phyloP scores from a whole-genome alignment of 1,284 basidiomycete species.

The Ustilago hordei region DNA sequence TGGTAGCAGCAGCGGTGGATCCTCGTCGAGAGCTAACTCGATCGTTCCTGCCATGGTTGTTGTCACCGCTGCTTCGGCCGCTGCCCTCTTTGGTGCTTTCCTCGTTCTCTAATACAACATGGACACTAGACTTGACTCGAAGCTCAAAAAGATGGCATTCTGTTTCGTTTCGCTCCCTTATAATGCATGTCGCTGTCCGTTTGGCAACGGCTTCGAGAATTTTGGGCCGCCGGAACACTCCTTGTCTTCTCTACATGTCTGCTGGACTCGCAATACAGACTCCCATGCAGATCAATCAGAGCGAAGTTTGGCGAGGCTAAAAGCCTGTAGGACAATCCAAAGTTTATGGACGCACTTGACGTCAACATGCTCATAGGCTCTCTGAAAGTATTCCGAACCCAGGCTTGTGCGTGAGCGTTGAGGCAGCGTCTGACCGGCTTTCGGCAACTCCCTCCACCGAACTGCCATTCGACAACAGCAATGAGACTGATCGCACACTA shows the following conservation, averaged over 20 bases:
- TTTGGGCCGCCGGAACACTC: not conserved
- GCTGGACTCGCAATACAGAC: not conserved
- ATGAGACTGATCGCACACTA: too few relatives aligned
- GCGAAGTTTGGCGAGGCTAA: too few relatives aligned
- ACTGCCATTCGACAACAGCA: too few relatives aligned
- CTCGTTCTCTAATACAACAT: constrained; percentile 19
- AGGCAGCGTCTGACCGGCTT: too few relatives aligned
- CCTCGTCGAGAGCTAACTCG: constrained; percentile 22
- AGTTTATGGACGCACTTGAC: too few relatives aligned
- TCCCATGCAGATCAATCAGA: too few relatives aligned
- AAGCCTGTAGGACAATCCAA: too few relatives aligned
- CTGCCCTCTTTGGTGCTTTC: constrained; percentile 22
- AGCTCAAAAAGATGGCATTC: not conserved
- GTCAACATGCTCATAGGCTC: too few relatives aligned
- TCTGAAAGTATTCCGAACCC: too few relatives aligned
- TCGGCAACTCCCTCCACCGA: too few relatives aligned
- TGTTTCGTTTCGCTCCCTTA: not conserved
- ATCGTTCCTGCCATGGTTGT: constrained; percentile 10
- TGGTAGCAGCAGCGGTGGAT: constrained; percentile 25
- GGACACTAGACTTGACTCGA: not conserved
- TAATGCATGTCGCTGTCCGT: not conserved
- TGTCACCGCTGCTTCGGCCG: not conserved
- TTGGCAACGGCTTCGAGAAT: not conserved
- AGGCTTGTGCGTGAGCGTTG: too few relatives aligned
- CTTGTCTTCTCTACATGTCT: not conserved